Evolutionary conservation across 306 rosid species (phyloP).

Genomic region (Quercus alba): DNA sequence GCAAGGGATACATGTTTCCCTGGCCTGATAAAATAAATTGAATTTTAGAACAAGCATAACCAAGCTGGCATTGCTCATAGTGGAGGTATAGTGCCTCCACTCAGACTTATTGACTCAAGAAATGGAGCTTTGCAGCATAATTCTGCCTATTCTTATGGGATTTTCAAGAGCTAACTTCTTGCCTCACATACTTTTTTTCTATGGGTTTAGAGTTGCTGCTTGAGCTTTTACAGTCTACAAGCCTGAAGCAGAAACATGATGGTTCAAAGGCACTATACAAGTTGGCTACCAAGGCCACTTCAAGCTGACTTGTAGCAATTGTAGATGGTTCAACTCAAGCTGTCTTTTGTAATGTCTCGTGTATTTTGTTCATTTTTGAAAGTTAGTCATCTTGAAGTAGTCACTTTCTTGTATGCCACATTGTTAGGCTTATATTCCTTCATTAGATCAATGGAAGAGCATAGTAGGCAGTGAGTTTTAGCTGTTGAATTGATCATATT

Average conservation of each 20-base stretch:
- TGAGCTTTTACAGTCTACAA: slow-evolving; percentile 70
- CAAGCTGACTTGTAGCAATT: neutral
- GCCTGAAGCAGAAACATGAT: slow-evolving; percentile 80
- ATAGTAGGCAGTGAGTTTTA: no score
- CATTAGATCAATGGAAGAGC: no score
- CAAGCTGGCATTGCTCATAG: slow-evolving; percentile 96
- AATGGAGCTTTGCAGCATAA: slow-evolving; percentile 46
- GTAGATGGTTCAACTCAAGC: neutral
- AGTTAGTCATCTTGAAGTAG: no score
- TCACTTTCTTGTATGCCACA: no score
- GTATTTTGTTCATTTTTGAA: no score
- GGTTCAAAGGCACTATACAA: slow-evolving; percentile 86
- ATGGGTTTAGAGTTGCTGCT: slow-evolving; percentile 86
- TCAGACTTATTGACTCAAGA: slow-evolving; percentile 50
- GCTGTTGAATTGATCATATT: no score
- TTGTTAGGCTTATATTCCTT: no score
- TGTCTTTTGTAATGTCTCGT: neutral
- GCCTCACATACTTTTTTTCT: neutral
- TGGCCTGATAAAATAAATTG: slow-evolving; percentile 15
- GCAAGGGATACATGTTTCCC: neutral
- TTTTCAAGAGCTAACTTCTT: neutral
- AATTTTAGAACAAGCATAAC: slow-evolving; percentile 76
- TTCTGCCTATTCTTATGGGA: slow-evolving; percentile 43
- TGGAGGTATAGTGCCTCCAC: slow-evolving; percentile 79
- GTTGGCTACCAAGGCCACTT: slow-evolving; percentile 72